Percentiles rank a stretch among this genome's conserved stretches.
phyloP scores from a whole-genome alignment of 805 yeast species.

The Metschnikowia anglica region DNA sequence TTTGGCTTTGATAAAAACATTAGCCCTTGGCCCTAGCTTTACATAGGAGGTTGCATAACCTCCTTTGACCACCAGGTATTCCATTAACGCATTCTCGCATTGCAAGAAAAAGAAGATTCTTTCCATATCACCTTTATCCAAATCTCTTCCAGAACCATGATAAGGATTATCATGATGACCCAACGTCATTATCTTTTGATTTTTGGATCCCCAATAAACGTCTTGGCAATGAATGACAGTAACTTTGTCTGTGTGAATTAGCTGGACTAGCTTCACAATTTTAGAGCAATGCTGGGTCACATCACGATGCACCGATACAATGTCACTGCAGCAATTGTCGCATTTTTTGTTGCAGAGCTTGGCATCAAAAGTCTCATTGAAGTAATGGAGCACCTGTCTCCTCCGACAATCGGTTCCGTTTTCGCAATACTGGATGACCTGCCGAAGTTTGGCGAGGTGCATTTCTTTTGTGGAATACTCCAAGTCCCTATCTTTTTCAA shows the following conservation, averaged over 20 bases:
- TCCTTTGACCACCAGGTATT: conserved; percentile 67
- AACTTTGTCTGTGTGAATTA: conserved; percentile 57
- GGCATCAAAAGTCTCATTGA: conserved; percentile 77
- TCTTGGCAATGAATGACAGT: conserved; percentile 83
- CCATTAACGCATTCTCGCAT: conserved; percentile 62
- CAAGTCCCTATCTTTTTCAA: conserved; percentile 70
- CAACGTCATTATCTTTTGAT: conserved; percentile 55
- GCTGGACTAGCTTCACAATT: conserved; percentile 58
- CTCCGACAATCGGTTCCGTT: conserved; percentile 89
- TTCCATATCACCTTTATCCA: conserved; percentile 71
- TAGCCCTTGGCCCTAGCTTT: conserved; percentile 57
- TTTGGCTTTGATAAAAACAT: conserved; percentile 43
- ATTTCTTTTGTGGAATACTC: conserved; percentile 65
- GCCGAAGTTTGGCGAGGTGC: conserved; percentile 72
- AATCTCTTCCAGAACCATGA: conserved; percentile 68
- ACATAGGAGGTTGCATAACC: conserved; percentile 83
- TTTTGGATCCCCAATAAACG: conserved; percentile 69
- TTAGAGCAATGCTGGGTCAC: conserved; percentile 63
- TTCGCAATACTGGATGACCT: conserved; percentile 89
- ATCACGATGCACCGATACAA: conserved; percentile 54
- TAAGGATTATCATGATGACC: conserved; percentile 61
- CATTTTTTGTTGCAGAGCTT: conserved; percentile 67
- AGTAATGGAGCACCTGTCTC: conserved; percentile 83
- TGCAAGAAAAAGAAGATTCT: conserved; percentile 78
- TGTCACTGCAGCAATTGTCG: conserved; percentile 68